Percentiles rank a stretch among this genome's conserved stretches.
Conservation (phyloP, 2,329 filamentous ascomycete genomes). For the Talaromyces marneffei region DNA sequence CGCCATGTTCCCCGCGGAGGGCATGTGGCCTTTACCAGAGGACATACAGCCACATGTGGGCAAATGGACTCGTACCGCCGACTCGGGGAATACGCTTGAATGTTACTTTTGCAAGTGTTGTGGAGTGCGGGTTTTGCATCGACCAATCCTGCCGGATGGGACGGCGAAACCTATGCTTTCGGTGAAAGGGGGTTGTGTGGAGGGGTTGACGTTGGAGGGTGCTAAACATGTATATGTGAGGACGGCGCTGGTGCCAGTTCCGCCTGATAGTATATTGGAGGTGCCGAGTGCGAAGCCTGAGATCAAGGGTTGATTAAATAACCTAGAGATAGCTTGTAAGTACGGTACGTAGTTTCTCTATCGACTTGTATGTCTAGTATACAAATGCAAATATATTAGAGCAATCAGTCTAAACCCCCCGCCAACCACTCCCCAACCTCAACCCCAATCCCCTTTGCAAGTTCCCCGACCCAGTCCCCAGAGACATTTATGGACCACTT, state of each 20-base stretch:
- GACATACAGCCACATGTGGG: background rate
- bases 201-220: background rate
- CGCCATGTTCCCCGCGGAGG: slow-evolving; percentile 3
- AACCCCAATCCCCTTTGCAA: slow-evolving; percentile 41
- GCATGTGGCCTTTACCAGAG: background rate
- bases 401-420: slow-evolving; percentile 31
- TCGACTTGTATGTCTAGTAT: too few species aligned
- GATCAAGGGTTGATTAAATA: background rate
- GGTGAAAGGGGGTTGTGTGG: background rate
- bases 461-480: slow-evolving; percentile 42
- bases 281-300: background rate
- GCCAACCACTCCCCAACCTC: slow-evolving; percentile 43
- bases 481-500: slow-evolving; percentile 47
- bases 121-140: background rate
- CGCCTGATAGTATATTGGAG: background rate
- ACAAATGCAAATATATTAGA: background rate
- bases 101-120: background rate
- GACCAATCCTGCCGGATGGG: background rate
- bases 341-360: too few species aligned
- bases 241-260: background rate
- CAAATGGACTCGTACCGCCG: background rate
- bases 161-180: background rate
- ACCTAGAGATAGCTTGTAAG: too few species aligned
- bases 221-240: background rate
- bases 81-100: background rate